Base-by-base conservation (phyloP, 768 basidiomycete genomes). In the Boletus sp. region DNA sequence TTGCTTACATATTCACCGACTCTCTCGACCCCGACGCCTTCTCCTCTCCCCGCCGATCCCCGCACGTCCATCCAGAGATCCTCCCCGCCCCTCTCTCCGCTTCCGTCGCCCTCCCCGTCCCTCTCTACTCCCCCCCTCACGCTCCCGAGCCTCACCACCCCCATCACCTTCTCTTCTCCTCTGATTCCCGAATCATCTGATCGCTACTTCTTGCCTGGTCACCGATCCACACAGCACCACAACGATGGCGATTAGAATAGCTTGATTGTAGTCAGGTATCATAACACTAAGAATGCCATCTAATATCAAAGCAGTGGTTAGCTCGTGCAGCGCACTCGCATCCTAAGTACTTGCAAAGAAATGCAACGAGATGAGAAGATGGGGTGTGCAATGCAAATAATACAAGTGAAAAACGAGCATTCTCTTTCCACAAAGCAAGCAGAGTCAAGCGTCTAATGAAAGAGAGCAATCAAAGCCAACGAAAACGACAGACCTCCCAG, bases 321-420 rank as follows among this genome's bases (percentile, higher is more conserved):
- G 57, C 53, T 51, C n/a, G 55, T 61, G 57, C 58, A 53, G 43
- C 43, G 51, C 54, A 53, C 51, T 42, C 38, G 55, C 62, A 44
- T 58, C 51, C 14, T 57, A 68, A 61, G 56, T 67, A 67, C 55
- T 52, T 57, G 46, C 56, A 67, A 47, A 43, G 40, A 70, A 67
- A 60, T 41, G 58, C 47, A 50, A 29, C 53, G 39, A 50, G 43
- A 48, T 54, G 32, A 61, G 37, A 59, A 61, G 51, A 58, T 59
- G 53, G 51, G 35, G 53, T 56, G 56, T 71, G 70, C 57, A 50
- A 61, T 70, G 68, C 62, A 58, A 72, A 69, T 72, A 66, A 48
- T 72, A 70, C 69, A 72, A 47, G 60, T 70, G 69, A 66, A 72
- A 49, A 42, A 54, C 52, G 23, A n/a, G 51, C 32, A 17, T 52